Evolutionary conservation across 1,284 basidiomycete genomes (phyloP), one percentile per base, ranked within the genome.

Genomic region (Rugosomyces carneus): DNA sequence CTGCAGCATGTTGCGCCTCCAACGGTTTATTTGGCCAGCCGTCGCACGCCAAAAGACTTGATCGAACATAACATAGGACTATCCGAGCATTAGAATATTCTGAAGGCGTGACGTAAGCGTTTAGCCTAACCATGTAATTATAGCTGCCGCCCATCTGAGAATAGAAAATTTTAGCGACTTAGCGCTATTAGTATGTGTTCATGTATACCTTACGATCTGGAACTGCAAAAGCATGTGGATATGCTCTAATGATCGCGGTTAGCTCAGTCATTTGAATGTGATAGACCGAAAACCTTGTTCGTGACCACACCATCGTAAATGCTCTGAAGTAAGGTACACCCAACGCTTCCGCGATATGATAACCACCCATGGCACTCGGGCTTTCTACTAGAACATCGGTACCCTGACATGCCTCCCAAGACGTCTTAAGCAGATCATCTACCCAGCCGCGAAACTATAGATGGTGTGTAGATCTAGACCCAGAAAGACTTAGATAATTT

Each of bases 301-400:
- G 73, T 32, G 84, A 79, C 82, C 87, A 89, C 32, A 82, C 83
- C 83, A 92, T 92, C 0, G 90, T 93, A 61, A 93, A 93, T 1
- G 90, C 89, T 55, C 91, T 76, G 68, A 88, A 98, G 65, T 95
- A 99, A 2, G 95, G 95, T 44, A 98, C 92, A 24, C 73, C 75
- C 13, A 99, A 72, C 1, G 91, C 93, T 63, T 99, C 95, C 13
- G 95, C 95, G 44, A 99, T 93, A 58, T 99, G 95, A 50, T 90
- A 89, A n/a, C 95, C 95, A n/a, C 86, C 93, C 87, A 98, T 98
- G 4, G 95, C 93, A 60, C 89, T 93, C 0, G 95, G 95, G 58
- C 89, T 92, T 68, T 99, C 95, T 44, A 99, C 76, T 41, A 99
- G 75, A 20, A 98, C 79, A 61, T 99, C 94, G 0, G 92, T 93